Evolutionary conservation across 2,329 filamentous ascomycete species (phyloP), one percentile per base, ranked within the genome.

Genomic region (Tolypocladium amazonense): DNA sequence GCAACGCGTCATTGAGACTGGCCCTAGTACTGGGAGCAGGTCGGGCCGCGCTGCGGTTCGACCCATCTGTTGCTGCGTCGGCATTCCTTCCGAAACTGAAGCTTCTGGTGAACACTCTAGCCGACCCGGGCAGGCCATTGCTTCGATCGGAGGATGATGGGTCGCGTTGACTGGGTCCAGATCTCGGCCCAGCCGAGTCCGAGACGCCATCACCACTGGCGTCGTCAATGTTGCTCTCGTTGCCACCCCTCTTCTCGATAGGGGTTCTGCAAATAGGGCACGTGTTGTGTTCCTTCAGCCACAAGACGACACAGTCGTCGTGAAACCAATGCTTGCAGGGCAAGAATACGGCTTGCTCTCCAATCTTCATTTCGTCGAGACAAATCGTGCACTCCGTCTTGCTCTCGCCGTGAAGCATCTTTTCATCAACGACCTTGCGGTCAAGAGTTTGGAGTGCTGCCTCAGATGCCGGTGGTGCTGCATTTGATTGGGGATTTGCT

Each of bases 261-360:
- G 82, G 71, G 20, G 82, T 82, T 45, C 89, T 82, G 69, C 89
- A 93, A 58, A 92, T 88, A 1, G 93, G 93, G 67, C 93, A 97
- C 0, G 92, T 96, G 67, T 97, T 92, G 73, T 97, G 92, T 73
- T 96, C 89, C 67, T 83, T 84, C 57, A 97, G 76, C 93, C 93
- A 97, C 56, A 89, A 79, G 30, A 85, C 81, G 39, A 94, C 89
- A 67, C 93, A 97, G 33, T 83, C 78, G 60, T 87, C 87, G 69
- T 97, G 93, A 71, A 96, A 97, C 90, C 91, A 96, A 70, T 99
- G 94, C 61, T 85, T 88, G 75, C 94, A 99, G 0, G 92, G 92
- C 57, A 99, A 75, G 54, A 87, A 81, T 0, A 89, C 83, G 6
- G 93, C 90, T 69, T 89, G 85, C 37, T 89, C 86, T 14, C 86